Percentiles rank a stretch among this genome's conserved stretches.
Evolutionary conservation across 305 asterid genomes (phyloP).

Genomic region (Fraxinus sp.): DNA sequence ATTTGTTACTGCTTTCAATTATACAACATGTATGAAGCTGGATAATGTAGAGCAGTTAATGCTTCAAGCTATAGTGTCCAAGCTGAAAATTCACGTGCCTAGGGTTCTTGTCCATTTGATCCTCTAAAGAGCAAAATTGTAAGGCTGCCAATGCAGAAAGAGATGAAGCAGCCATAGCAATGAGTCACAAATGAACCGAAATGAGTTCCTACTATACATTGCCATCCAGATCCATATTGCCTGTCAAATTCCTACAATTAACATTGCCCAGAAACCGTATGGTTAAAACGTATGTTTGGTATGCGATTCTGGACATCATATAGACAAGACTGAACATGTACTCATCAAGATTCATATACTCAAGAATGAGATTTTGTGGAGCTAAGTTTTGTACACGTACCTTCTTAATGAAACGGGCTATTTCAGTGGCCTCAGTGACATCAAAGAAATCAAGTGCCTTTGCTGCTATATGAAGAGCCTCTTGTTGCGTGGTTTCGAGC

Average conservation of each 20-base stretch:
- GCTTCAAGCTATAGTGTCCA: conserved; percentile 29
- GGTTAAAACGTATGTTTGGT: background rate
- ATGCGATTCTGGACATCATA: background rate
- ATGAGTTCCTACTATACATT: conserved; percentile 86
- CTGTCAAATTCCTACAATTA: conserved; percentile 66
- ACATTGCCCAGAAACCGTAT: background rate
- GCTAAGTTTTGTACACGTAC: conserved; percentile 24
- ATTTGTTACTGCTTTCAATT: background rate
- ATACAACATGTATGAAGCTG: background rate
- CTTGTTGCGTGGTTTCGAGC: conserved; percentile 64
- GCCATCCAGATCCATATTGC: conserved; percentile 73
- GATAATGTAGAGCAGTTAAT: background rate
- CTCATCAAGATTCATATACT: background rate
- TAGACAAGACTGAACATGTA: background rate
- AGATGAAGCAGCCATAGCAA: conserved; percentile 74
- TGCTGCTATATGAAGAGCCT: conserved; percentile 82
- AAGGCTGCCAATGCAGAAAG: conserved; percentile 66
- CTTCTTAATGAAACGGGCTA: conserved; percentile 78
- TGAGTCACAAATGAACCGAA: conserved; percentile 92
- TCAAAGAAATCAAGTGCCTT: conserved; percentile 84
- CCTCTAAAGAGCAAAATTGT: conserved; percentile 76
- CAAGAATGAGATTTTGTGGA: background rate
- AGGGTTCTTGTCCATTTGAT: conserved; percentile 34
- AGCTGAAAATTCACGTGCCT: conserved; percentile 31
- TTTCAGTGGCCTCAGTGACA: conserved; percentile 72